These are phyloP conservation scores for Aspergillus udagawae DNA, from an alignment of 2,329 filamentous ascomycete genomes.

Conservation along the genomic window DNA sequence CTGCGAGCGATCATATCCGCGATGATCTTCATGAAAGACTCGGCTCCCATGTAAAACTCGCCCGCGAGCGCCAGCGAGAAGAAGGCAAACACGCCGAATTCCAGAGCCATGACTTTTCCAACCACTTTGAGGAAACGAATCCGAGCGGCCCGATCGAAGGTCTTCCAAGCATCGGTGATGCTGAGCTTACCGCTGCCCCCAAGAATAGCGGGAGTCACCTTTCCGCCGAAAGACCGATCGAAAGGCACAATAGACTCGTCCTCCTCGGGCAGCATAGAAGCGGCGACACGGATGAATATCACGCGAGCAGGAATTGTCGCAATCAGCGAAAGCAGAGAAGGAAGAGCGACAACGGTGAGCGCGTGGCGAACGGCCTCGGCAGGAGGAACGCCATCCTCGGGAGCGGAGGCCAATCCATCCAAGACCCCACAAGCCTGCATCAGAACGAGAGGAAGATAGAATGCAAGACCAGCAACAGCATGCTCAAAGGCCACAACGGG, in stretches of 20 bases:
- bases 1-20: conserved; percentile 6
- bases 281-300: conserved; percentile 76
- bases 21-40: conserved; percentile 12
- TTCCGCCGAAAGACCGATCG: conserved; percentile 78
- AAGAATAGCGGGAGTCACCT: conserved; percentile 69
- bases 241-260: conserved; percentile 84
- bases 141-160: conserved; percentile 69
- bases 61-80: conserved; percentile 50
- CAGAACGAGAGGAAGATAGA: conserved; percentile 38
- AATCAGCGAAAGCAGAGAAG: conserved; percentile 53
- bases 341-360: conserved; percentile 32
- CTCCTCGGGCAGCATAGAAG: conserved; percentile 76
- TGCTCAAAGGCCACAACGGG: conserved; percentile 63
- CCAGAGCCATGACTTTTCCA: conserved; percentile 63
- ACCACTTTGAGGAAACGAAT: conserved; percentile 71
- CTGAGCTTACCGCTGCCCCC: conserved; percentile 68
- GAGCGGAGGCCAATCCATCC: conserved; percentile 28
- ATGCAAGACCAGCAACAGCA: conserved; percentile 49
- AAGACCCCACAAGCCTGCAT: conserved; percentile 46
- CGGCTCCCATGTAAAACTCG: conserved; percentile 48
- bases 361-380: conserved; percentile 35
- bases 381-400: conserved; percentile 27
- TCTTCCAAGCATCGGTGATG: conserved; percentile 72
- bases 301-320: conserved; percentile 72
- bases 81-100: conserved; percentile 46